Conservation (phyloP, 2,329 filamentous ascomycete genomes). For the Clathrospora elynae region DNA sequence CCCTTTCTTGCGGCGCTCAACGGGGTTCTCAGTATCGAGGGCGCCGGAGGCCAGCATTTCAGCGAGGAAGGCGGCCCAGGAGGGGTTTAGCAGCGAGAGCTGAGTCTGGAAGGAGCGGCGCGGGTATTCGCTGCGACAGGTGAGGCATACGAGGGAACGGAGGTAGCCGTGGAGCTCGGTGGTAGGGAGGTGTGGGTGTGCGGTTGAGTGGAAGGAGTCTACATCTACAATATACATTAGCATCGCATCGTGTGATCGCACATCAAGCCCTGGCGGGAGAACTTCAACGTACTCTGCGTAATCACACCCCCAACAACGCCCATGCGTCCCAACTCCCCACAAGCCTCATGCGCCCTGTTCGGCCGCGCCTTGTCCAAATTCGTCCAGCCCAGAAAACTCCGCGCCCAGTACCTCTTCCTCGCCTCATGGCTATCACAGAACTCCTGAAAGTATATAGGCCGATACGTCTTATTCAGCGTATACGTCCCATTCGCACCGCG, state of each 20-base stretch:
- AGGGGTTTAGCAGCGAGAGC: constrained; percentile 78
- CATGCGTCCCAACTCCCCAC: constrained; percentile 71
- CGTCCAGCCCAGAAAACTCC: constrained; percentile 92
- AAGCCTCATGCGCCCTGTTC: constrained; percentile 78
- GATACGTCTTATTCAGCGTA: constrained; percentile 84
- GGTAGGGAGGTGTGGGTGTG: constrained; percentile 75
- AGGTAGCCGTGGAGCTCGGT: constrained; percentile 92
- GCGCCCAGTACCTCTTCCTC: constrained; percentile 92
- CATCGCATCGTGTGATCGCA: no score
- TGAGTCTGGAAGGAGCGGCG: constrained; percentile 76
- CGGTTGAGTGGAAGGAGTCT: constrained; percentile 84
- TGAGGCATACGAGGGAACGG: constrained; percentile 77
- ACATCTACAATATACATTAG: constrained; percentile 62
- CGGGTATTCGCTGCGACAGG: constrained; percentile 73
- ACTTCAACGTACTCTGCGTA: constrained; percentile 78
- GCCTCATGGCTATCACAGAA: constrained; percentile 82
- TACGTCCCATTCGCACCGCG: constrained; percentile 89
- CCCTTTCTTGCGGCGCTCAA: constrained; percentile 68
- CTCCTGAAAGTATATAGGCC: constrained; percentile 91
- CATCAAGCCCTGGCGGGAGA: no score
- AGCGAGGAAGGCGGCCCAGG: constrained; percentile 77
- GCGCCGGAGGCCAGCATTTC: constrained; percentile 76
- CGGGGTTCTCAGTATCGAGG: constrained; percentile 75
- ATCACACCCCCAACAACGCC: constrained; percentile 78
- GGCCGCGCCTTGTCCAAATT: constrained; percentile 77